Percentiles rank a stretch among this genome's conserved stretches.
Evolutionary conservation across 257 asterid genomes (phyloP).

Genomic region (Galeopsis tetrahit): DNA sequence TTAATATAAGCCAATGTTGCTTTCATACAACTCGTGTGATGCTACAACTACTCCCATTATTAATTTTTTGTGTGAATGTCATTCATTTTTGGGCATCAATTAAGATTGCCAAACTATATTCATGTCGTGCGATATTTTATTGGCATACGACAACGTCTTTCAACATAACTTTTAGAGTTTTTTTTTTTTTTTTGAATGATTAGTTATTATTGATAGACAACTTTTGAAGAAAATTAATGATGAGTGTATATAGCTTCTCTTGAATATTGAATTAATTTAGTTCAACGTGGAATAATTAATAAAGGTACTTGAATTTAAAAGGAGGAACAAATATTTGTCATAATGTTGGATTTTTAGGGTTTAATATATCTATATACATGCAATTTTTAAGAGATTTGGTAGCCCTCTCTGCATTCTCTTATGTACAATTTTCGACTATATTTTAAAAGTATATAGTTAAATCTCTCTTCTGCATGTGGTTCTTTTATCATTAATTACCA

Average conservation of each 20-base stretch:
- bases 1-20: constrained; percentile 28
- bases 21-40: constrained; percentile 32
- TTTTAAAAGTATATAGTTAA: no score
- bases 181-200: not conserved
- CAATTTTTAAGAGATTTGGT: no score
- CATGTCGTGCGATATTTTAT: not conserved
- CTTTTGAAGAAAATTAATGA: not conserved
- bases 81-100: constrained; percentile 8
- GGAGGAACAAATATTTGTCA: no score
- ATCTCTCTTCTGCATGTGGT: no score
- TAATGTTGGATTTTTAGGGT: no score
- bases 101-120: not conserved
- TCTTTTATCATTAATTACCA: no score
- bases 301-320: not conserved
- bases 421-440: no score
- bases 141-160: not conserved
- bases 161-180: not conserved
- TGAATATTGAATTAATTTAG: not conserved
- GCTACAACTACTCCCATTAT: not conserved
- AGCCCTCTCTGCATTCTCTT: no score
- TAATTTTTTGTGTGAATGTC: constrained; percentile 5
- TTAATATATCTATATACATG: no score
- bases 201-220: not conserved
- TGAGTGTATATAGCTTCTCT: not conserved
- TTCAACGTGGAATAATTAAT: not conserved